phyloP scores from a whole-genome alignment of 805 yeast species.

The Lipomyces spencermartinsiae region DNA sequence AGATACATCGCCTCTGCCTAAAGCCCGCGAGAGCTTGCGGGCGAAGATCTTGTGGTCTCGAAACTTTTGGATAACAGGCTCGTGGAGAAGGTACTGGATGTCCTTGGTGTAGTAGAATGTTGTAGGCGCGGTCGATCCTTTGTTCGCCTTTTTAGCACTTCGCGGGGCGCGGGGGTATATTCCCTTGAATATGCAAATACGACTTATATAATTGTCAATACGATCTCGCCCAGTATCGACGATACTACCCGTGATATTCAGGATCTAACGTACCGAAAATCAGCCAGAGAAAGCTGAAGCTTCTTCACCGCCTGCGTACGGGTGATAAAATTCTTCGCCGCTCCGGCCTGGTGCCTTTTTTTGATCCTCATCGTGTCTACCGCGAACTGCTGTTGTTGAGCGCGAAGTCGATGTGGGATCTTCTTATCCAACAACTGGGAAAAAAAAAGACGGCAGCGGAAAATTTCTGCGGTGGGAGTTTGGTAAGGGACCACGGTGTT shows the following conservation, averaged over 20 bases:
- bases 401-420: not conserved
- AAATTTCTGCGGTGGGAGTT: not conserved
- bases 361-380: conserved; percentile 57
- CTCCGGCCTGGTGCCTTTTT: conserved; percentile 84
- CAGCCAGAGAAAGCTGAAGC: conserved; percentile 91
- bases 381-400: not conserved
- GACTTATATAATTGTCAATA: conserved; percentile 51
- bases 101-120: conserved; percentile 95
- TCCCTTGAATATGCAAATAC: conserved; percentile 97
- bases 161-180: conserved; percentile 97
- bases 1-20: conserved; percentile 89
- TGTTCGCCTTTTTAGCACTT: conserved; percentile 94
- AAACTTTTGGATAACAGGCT: conserved; percentile 88
- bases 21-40: conserved; percentile 83
- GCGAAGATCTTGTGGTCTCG: conserved; percentile 96
- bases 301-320: conserved; percentile 93
- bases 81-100: conserved; percentile 92
- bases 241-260: not conserved
- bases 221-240: not conserved
- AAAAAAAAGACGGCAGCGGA: not conserved
- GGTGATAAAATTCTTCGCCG: conserved; percentile 89
- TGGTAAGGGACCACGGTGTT: too few relatives aligned
- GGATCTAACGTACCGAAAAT: conserved; percentile 57
- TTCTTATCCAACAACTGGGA: not conserved
- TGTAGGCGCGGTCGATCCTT: conserved; percentile 95